Base-by-base conservation (phyloP, 2,329 filamentous ascomycete species). In the Talaromyces sp. region DNA sequence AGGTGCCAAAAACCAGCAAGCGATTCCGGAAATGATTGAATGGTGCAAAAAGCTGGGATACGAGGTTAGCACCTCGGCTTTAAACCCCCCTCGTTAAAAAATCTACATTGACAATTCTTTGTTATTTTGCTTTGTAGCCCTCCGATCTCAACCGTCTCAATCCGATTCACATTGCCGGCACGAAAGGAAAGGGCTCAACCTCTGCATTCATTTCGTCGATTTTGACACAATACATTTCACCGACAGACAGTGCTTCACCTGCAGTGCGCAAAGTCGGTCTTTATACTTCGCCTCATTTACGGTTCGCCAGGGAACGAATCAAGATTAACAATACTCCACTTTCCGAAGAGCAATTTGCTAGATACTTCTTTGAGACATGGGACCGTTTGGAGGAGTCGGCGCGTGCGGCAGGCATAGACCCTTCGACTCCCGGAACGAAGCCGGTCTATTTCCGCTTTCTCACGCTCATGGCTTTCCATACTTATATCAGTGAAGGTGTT, bases 381-480 rank as follows among this genome's bases (percentile, higher is more conserved):
- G 89, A 92, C 65, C 79, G 79, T 3, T 71, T 88, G 2, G 84
- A 85, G 59, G 75, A 79, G 38, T 78, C 81, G 9, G 81, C 79
- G 1, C 79, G 80, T 14, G 75, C 79, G 0, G 80, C 80, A 14
- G 84, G 85, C 0, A 67, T 75, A 52, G 75, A 82, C 55, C 80
- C 86, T 1, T 73, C 75, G n/a, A 75, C 75, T 19, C 76, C 78
- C 0, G 76, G 74, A 1, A 84, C 85, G 1, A 96, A 95, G 72
- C 94, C 94, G 0, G 89, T 92, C 56, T 97, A 95, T 75, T 97
- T 97, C 74, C 88, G 93, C 29, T 97, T 90, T 70, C 74, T 99
- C 70, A 97, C 93, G 0, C 81, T 99, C 41, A 83, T 97, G 78
- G 92, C 92, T 1, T 85, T 96, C 68, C 92, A 96, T 69, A 83